These are phyloP conservation scores for Solanum boliviense DNA, from an alignment of 257 asterid genomes.

Conservation along the genomic window DNA sequence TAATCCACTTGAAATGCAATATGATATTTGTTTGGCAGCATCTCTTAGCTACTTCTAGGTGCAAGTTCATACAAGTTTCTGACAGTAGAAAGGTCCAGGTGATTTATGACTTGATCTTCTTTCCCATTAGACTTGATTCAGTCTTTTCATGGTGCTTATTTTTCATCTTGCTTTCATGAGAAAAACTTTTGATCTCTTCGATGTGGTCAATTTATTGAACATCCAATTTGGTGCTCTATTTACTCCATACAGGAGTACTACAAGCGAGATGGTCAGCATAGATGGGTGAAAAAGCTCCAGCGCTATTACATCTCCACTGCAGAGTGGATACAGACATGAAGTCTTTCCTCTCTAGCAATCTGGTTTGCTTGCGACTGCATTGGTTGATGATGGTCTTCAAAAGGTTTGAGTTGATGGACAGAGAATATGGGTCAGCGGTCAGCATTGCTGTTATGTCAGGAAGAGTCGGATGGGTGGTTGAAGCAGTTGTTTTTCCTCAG, in stretches of 20 bases:
- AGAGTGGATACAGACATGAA: constrained; percentile 20
- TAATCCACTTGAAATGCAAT: not conserved
- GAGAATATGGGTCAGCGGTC: constrained; percentile 37
- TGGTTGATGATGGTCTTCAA: constrained; percentile 54
- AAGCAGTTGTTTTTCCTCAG: constrained; percentile 44
- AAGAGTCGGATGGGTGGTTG: constrained; percentile 61
- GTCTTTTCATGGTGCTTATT: not conserved
- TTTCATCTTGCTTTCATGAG: not conserved
- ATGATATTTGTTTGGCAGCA: not conserved
- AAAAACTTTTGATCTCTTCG: not conserved
- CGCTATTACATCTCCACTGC: constrained; percentile 41
- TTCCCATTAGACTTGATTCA: not conserved
- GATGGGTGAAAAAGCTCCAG: constrained; percentile 59
- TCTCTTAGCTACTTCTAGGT: not conserved
- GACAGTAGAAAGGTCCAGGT: not conserved
- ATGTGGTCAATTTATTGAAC: not conserved
- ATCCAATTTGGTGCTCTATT: not conserved
- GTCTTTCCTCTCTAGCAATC: not conserved
- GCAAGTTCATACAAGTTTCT: not conserved
- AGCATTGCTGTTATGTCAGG: constrained; percentile 72
- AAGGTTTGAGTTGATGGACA: constrained; percentile 50
- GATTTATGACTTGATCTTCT: not conserved
- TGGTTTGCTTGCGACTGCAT: constrained; percentile 45
- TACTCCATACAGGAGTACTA: not conserved
- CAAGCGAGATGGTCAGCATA: constrained; percentile 63